phyloP scores from a whole-genome alignment of 2,329 filamentous ascomycete species.

The Arthrocladium fulminans region DNA sequence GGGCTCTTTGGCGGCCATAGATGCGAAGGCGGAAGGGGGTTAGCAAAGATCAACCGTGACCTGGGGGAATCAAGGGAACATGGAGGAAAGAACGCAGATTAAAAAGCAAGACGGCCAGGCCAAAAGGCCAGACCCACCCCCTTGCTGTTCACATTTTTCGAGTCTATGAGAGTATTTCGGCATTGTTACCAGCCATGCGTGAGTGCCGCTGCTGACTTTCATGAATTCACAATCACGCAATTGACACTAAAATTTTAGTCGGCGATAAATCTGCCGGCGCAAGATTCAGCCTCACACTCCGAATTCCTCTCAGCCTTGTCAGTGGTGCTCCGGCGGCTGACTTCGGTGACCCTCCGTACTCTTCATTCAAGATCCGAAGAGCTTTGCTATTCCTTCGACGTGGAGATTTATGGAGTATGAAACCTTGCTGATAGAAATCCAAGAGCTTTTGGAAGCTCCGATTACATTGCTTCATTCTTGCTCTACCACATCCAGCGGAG shows the following conservation, averaged over 20 bases:
- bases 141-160: constrained; percentile 8
- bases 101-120: constrained; percentile 7
- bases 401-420: too few relatives aligned
- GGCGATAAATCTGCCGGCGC: background rate
- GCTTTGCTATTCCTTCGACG: too few relatives aligned
- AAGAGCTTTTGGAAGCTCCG: too few relatives aligned
- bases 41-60: background rate
- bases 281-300: constrained; percentile 2
- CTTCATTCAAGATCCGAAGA: too few relatives aligned
- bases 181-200: background rate
- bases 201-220: background rate
- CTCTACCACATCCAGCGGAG: too few relatives aligned
- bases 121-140: constrained; percentile 1
- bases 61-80: background rate
- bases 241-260: constrained; percentile 2
- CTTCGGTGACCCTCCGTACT: too few relatives aligned
- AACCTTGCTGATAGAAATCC: too few relatives aligned
- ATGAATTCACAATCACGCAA: constrained; percentile 9
- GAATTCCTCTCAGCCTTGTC: too few relatives aligned
- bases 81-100: background rate
- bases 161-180: background rate
- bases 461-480: too few relatives aligned
- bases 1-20: background rate
- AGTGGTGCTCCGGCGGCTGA: too few relatives aligned
- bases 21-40: background rate